A percentile compares a stretch with the other conserved stretches of the same genome.
Conservation (phyloP, 2,329 filamentous ascomycete species). For the Ceratocystiopsis sp. region DNA sequence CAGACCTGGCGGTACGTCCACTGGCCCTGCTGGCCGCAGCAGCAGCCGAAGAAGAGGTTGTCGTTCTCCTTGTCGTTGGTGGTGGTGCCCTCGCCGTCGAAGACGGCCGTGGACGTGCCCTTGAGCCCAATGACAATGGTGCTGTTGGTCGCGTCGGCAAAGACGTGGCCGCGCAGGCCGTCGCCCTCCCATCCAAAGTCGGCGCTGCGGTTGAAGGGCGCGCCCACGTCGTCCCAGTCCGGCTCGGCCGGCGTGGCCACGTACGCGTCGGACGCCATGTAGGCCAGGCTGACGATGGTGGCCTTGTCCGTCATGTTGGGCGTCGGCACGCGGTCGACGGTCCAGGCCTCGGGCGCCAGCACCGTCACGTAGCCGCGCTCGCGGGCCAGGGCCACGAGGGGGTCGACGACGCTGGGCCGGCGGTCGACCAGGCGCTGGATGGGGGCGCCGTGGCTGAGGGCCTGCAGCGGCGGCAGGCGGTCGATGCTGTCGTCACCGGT, state of each 20-base stretch:
- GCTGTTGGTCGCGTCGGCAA: slow-evolving; percentile 67
- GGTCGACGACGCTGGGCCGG: slow-evolving; percentile 58
- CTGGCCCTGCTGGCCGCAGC: slow-evolving; percentile 84
- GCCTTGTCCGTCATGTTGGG: slow-evolving; percentile 76
- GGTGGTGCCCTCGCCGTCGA: slow-evolving; percentile 92
- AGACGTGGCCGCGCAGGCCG: slow-evolving; percentile 82
- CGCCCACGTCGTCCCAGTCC: slow-evolving; percentile 71
- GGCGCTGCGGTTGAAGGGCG: slow-evolving; percentile 65
- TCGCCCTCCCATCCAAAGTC: slow-evolving; percentile 90
- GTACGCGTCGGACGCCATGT: slow-evolving; percentile 83
- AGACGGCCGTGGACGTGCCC: slow-evolving; percentile 76
- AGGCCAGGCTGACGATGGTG: slow-evolving; percentile 68
- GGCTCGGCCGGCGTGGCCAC: slow-evolving; percentile 52
- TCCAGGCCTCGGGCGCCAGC: slow-evolving; percentile 64
- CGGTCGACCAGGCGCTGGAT: slow-evolving; percentile 76
- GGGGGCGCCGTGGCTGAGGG: slow-evolving; percentile 44
- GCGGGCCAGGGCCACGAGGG: slow-evolving; percentile 57
- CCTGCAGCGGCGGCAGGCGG: slow-evolving; percentile 35
- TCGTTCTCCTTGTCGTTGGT: slow-evolving; percentile 97
- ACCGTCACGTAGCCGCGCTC: slow-evolving; percentile 48
- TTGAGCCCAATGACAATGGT: slow-evolving; percentile 88
- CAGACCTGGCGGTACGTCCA: slow-evolving; percentile 86
- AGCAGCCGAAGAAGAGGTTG: slow-evolving; percentile 96
- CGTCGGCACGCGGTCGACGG: slow-evolving; percentile 56
- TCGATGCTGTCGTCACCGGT: slow-evolving; percentile 41